Percentiles rank a stretch among this genome's conserved stretches.
These are phyloP conservation scores for Beauveria brongniartii DNA, from an alignment of 2,329 filamentous ascomycete genomes.

Conservation along the genomic window DNA sequence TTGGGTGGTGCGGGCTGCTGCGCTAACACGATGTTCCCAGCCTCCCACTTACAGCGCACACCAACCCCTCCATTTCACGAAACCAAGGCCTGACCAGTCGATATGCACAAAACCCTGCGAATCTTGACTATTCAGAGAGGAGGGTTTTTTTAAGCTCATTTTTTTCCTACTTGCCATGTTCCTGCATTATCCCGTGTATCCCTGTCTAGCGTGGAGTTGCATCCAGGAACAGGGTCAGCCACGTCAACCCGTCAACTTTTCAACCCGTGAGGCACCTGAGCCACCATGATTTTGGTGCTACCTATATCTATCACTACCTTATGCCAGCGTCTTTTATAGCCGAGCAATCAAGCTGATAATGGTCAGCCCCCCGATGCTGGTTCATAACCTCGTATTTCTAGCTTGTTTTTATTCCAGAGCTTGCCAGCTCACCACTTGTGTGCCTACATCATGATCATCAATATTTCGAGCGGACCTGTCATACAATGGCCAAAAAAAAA, in stretches of 20 bases:
- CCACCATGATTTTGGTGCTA: background rate
- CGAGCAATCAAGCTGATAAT: background rate
- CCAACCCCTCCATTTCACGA: slow-evolving; percentile 12
- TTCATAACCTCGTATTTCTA: too few relatives aligned
- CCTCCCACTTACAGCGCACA: slow-evolving; percentile 24
- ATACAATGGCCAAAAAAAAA: too few relatives aligned
- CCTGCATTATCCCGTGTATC: background rate
- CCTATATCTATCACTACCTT: too few relatives aligned
- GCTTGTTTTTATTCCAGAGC: too few relatives aligned
- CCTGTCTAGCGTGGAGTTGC: background rate
- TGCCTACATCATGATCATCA: too few relatives aligned
- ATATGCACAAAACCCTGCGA: background rate
- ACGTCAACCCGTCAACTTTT: too few relatives aligned
- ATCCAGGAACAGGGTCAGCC: background rate
- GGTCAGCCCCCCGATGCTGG: too few relatives aligned
- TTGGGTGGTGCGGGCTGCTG: slow-evolving; percentile 16
- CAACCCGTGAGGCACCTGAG: background rate
- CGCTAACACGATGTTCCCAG: slow-evolving; percentile 19
- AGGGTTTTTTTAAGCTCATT: background rate
- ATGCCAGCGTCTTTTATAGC: background rate
- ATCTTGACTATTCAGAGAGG: background rate
- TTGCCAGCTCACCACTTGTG: too few relatives aligned
- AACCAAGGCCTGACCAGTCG: background rate
- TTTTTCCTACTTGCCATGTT: background rate
- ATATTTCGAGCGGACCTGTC: too few relatives aligned